A percentile compares a stretch with the other conserved stretches of the same genome.
Evolutionary conservation across 176 grass and related monocot species (phyloP).

Genomic region (Cocos nucifera): DNA sequence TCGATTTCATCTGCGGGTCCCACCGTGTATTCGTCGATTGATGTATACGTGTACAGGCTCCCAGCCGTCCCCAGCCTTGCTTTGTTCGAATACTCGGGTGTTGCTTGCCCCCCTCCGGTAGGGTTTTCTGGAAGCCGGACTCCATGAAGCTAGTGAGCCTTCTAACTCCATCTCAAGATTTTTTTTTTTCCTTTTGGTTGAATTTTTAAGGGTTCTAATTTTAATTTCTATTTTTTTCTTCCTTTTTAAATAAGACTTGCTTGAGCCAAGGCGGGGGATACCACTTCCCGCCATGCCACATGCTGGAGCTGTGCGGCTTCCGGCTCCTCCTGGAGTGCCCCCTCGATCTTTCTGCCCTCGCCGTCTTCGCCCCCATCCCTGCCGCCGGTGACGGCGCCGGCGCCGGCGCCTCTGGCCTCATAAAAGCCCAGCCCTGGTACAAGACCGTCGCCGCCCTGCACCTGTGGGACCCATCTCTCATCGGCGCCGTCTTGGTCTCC

Average conservation of each 20-base stretch:
- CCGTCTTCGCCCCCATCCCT: conserved; percentile 43
- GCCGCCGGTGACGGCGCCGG: neutral
- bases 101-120: no score
- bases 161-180: no score
- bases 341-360: conserved; percentile 58
- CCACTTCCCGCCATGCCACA: conserved; percentile 46
- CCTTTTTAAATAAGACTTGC: conserved; percentile 22
- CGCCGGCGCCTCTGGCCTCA: conserved; percentile 16
- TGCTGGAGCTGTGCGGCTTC: conserved; percentile 49
- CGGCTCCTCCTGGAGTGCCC: conserved; percentile 82
- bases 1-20: no score
- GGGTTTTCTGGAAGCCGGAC: no score
- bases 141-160: no score
- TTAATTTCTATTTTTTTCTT: no score
- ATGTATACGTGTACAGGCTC: no score
- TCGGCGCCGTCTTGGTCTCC: conserved; percentile 63
- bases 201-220: no score
- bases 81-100: no score
- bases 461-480: conserved; percentile 28
- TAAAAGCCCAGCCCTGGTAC: conserved; percentile 54
- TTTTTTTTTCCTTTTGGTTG: no score
- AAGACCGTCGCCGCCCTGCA: conserved; percentile 38
- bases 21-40: no score
- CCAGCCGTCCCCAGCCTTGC: no score
- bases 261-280: conserved; percentile 33